Base-by-base conservation (phyloP, 768 basidiomycete species). In the Termitomyces sp. region DNA sequence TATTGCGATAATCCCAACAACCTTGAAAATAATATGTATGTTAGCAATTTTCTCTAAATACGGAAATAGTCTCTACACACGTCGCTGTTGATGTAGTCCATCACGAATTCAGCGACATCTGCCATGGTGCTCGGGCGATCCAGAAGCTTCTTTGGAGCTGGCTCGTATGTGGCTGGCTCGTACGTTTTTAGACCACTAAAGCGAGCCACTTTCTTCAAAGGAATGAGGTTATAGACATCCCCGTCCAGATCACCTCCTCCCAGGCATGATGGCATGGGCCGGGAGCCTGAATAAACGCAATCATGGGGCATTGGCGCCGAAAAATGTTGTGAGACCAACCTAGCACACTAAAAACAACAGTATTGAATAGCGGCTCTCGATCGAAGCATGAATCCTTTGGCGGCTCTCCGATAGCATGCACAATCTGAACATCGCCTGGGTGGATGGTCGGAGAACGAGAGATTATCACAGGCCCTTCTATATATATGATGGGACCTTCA, bases 191-290 rank as follows among this genome's bases (percentile, higher is more conserved):
- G 53, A 0, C 68, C 67, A 11, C 16, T 33, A 47, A 80, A 76
- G 35, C 67, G 66, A 13, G 77, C 74, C 16, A 71, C 63, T 20
- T 67, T 56, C 5, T 68, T 59, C 43, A 81, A 61, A 3, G 78
- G 77, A 33, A 82, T 74, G 0, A 84, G 57, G 53, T 82, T 83
- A 55, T 82, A 86, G 10, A 72, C 65, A 53, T 86, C 85, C 22
- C 86, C 86, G 63, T 89, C 87, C 10, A 88, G 69, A 62, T 89
- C 88, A 0, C 86, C 87, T 1, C 87, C 87, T 3, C 86, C 85
- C 0, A 86, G 73, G 54, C 73, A 84, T 3, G 84, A 82, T 0
- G 85, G 79, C 15, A 88, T 61, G 0, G 88, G 84, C 16, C 86
- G 76, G 15, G 65, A 50, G 7, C 86, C 87, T 87, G 48, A n/a